A percentile compares a stretch with the other conserved stretches of the same genome.
These are phyloP conservation scores for Clohesyomyces aquaticus DNA, from an alignment of 495 filamentous ascomycete genomes.

Conservation along the genomic window DNA sequence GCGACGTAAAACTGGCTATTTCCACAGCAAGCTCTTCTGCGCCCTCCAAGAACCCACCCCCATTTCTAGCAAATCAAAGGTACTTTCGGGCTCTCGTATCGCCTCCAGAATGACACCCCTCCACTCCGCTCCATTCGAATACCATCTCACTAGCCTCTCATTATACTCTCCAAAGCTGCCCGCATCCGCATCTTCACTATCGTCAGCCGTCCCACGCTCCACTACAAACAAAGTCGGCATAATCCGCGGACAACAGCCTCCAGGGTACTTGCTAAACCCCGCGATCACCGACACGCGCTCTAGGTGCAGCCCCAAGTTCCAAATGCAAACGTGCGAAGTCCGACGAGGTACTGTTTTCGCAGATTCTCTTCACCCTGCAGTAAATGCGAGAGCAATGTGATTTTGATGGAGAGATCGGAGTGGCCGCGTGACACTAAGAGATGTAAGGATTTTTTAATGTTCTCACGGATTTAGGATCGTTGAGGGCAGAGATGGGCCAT, in stretches of 20 bases:
- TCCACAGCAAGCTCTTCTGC: too few species aligned
- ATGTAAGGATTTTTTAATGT: neutral
- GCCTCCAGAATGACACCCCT: neutral
- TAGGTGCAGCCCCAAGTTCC: neutral
- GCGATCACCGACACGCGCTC: neutral
- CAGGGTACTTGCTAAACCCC: neutral
- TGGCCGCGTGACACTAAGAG: neutral
- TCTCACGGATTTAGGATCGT: neutral
- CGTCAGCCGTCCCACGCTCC: neutral
- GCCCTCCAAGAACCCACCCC: too few species aligned
- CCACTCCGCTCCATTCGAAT: slow-evolving; percentile 1
- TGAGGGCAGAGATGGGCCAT: neutral
- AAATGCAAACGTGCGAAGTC: neutral
- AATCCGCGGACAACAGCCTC: neutral
- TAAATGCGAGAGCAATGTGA: neutral
- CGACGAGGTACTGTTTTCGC: neutral
- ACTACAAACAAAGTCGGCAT: neutral
- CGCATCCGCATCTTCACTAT: neutral
- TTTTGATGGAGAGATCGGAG: neutral
- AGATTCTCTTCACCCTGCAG: too few species aligned
- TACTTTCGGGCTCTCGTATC: neutral
- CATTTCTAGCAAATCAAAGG: too few species aligned
- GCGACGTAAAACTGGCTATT: too few species aligned
- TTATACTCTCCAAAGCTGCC: too few species aligned
- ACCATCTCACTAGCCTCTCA: slow-evolving; percentile 4